Conservation (phyloP, 2,329 filamentous ascomycete genomes). For the Alternaria solani region DNA sequence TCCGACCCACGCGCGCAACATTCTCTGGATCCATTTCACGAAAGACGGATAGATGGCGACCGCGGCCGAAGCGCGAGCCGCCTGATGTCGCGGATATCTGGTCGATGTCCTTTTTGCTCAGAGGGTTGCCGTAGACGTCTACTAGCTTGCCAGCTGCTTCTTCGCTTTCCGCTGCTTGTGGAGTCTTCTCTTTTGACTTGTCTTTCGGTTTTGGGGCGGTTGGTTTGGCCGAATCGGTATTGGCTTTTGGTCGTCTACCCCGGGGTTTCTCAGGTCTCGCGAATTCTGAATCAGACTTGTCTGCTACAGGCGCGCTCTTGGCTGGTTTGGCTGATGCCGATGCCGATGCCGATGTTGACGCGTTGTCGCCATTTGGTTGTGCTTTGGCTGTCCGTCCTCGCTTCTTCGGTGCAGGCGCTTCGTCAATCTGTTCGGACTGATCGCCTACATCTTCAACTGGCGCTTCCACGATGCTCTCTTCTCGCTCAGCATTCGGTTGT, state of each 20-base stretch:
- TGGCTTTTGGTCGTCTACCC: slow-evolving; percentile 33
- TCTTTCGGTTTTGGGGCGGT: slow-evolving; percentile 13
- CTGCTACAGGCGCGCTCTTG: slow-evolving; percentile 18
- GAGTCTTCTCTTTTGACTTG: slow-evolving; percentile 13
- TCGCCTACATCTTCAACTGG: slow-evolving; percentile 26
- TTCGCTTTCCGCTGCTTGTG: slow-evolving; percentile 2
- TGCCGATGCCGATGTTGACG: slow-evolving; percentile 9
- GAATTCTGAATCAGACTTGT: slow-evolving; percentile 30
- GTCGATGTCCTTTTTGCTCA: slow-evolving; percentile 44
- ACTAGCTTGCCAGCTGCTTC: slow-evolving; percentile 42
- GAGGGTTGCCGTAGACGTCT: slow-evolving; percentile 42
- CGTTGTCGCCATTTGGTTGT: slow-evolving; percentile 23
- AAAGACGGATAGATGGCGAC: slow-evolving; percentile 47
- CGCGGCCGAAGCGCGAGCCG: slow-evolving; percentile 42
- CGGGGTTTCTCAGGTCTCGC: slow-evolving; percentile 38
- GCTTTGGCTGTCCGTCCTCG: slow-evolving; percentile 37
- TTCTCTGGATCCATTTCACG: slow-evolving; percentile 45
- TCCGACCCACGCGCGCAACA: slow-evolving; percentile 59
- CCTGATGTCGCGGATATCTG: slow-evolving; percentile 45
- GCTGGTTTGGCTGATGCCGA: slow-evolving; percentile 11
- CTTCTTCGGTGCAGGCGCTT: slow-evolving; percentile 32
- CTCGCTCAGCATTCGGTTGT: slow-evolving; percentile 23
- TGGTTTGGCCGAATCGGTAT: slow-evolving; percentile 29
- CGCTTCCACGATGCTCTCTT: slow-evolving; percentile 21
- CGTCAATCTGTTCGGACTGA: slow-evolving; percentile 35